Conservation (phyloP, 2,329 filamentous ascomycete genomes). For the Penicillium sp. region DNA sequence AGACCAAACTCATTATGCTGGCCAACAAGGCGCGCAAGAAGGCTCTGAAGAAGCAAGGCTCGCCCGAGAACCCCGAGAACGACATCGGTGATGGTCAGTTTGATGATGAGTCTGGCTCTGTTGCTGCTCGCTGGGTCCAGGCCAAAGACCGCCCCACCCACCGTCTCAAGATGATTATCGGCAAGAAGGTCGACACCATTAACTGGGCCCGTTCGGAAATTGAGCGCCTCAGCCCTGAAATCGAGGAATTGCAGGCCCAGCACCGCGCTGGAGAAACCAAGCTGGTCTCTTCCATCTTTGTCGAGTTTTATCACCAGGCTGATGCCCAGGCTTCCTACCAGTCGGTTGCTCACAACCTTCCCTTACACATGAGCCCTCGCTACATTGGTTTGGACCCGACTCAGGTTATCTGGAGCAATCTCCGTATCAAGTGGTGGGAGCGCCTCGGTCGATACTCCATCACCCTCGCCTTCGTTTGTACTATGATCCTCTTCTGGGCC, state of each 20-base stretch:
- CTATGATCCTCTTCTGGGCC: conserved; percentile 83
- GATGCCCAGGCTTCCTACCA: conserved; percentile 87
- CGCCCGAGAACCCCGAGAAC: conserved; percentile 36
- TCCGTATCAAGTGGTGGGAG: conserved; percentile 85
- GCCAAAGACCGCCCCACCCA: conserved; percentile 75
- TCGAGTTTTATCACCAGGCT: conserved; percentile 81
- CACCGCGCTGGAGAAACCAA: conserved; percentile 66
- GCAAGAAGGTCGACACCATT: conserved; percentile 92
- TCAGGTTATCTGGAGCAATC: conserved; percentile 83
- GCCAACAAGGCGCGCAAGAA: conserved; percentile 73
- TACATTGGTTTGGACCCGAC: conserved; percentile 78
- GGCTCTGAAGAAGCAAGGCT: conserved; percentile 58
- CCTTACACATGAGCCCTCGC: conserved; percentile 80
- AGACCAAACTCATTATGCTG: conserved; percentile 78
- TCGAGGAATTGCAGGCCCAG: conserved; percentile 65
- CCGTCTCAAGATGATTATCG: conserved; percentile 67
- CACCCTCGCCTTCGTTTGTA: conserved; percentile 69
- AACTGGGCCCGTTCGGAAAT: conserved; percentile 81
- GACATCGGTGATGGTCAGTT: conserved; percentile 51
- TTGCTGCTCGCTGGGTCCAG: conserved; percentile 73
- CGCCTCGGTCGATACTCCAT: conserved; percentile 69
- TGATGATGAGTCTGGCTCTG: conserved; percentile 66
- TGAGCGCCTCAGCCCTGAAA: conserved; percentile 69
- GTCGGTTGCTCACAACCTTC: conserved; percentile 80
- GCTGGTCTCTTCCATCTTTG: conserved; percentile 75